A percentile compares a stretch with the other conserved stretches of the same genome.
These are phyloP conservation scores for Nicotiana otophora DNA, from an alignment of 257 asterid genomes.

Conservation along the genomic window DNA sequence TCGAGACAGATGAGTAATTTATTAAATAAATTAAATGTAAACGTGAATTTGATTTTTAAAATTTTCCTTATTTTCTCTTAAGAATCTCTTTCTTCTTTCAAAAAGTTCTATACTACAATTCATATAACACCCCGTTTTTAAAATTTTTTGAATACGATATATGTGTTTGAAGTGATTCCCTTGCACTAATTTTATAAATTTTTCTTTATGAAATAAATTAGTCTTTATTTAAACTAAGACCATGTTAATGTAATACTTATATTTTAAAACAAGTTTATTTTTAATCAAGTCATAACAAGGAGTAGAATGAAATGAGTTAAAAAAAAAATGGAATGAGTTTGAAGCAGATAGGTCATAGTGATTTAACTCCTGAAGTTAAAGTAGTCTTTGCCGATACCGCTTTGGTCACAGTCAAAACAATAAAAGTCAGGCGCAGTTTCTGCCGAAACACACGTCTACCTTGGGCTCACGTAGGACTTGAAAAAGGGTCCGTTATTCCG, in stretches of 20 bases:
- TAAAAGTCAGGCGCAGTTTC: slow-evolving; percentile 16
- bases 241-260: background rate
- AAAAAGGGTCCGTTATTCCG: background rate
- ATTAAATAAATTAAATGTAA: background rate
- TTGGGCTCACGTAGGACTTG: background rate
- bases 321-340: background rate
- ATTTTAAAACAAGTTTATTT: background rate
- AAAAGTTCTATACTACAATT: no score
- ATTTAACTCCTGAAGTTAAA: background rate
- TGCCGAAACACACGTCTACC: slow-evolving; percentile 23
- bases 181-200: background rate
- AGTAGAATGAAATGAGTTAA: background rate
- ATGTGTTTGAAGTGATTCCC: background rate
- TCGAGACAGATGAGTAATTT: background rate
- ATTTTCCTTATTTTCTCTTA: no score
- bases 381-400: background rate
- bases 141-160: no score
- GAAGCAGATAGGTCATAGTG: background rate
- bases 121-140: no score
- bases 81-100: no score
- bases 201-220: background rate
- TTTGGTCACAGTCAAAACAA: background rate
- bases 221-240: background rate
- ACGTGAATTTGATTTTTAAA: background rate
- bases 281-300: background rate